These are phyloP conservation scores for Rubia tinctorum DNA, from an alignment of 305 asterid species.

Conservation along the genomic window DNA sequence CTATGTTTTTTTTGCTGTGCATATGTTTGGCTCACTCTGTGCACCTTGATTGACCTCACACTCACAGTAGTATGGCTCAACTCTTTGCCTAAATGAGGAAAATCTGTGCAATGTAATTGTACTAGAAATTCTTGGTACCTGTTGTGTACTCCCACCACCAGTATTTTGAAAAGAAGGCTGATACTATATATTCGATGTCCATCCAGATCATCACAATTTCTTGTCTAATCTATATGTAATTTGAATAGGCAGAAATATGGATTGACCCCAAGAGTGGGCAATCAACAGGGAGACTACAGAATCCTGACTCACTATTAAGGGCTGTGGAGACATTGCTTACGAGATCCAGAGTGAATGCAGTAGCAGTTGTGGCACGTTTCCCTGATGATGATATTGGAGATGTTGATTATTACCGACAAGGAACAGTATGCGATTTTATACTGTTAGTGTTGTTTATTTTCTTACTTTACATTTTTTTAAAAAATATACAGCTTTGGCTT, in stretches of 20 bases:
- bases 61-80: background rate
- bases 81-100: background rate
- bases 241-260: constrained; percentile 76
- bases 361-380: constrained; percentile 89
- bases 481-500: background rate
- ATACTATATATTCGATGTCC: background rate
- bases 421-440: constrained; percentile 44
- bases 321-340: constrained; percentile 58
- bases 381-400: constrained; percentile 78
- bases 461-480: background rate
- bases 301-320: constrained; percentile 75
- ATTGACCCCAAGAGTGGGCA: constrained; percentile 70
- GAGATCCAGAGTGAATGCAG: constrained; percentile 59
- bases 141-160: background rate
- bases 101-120: background rate
- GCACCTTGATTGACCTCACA: constrained; percentile 3
- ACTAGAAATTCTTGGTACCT: background rate
- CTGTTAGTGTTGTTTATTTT: background rate
- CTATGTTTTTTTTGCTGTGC: background rate
- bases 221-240: background rate
- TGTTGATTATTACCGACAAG: constrained; percentile 62
- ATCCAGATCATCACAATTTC: background rate
- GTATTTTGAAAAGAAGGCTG: background rate
- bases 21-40: background rate
- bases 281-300: constrained; percentile 75